A percentile compares a stretch with the other conserved stretches of the same genome.
These are phyloP conservation scores for Recurvomyces mirabilis DNA, from an alignment of 495 filamentous ascomycete genomes.

Conservation along the genomic window DNA sequence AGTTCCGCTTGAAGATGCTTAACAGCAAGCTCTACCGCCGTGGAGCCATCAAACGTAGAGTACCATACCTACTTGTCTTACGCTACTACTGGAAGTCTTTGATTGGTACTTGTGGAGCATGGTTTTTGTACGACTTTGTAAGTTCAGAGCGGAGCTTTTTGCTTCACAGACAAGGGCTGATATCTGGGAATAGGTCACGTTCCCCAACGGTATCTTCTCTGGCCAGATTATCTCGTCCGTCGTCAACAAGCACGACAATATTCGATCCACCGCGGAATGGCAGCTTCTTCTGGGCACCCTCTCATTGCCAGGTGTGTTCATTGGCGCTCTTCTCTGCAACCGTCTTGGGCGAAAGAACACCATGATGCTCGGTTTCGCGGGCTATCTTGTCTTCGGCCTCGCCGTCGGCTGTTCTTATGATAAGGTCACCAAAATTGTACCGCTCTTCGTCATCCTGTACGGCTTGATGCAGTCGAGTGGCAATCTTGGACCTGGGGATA, in stretches of 20 bases:
- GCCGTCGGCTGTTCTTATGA: conserved; percentile 42
- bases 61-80: conserved; percentile 31
- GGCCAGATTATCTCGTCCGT: conserved; percentile 28
- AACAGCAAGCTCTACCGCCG: conserved; percentile 41
- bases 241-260: conserved; percentile 28
- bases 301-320: conserved; percentile 39
- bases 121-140: conserved; percentile 36
- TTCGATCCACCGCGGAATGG: conserved; percentile 38
- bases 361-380: conserved; percentile 45
- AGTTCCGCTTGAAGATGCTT: conserved; percentile 43
- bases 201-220: conserved; percentile 32
- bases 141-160: not conserved
- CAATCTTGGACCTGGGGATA: conserved; percentile 43
- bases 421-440: conserved; percentile 38
- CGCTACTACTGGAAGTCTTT: conserved; percentile 34
- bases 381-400: conserved; percentile 42
- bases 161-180: not conserved
- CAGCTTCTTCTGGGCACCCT: conserved; percentile 39
- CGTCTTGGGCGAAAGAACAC: conserved; percentile 38
- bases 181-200: conserved; percentile 23
- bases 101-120: conserved; percentile 34
- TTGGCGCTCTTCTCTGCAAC: conserved; percentile 40
- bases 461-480: conserved; percentile 42
- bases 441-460: conserved; percentile 45
- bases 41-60: conserved; percentile 32